phyloP scores from a whole-genome alignment of 495 filamentous ascomycete species.

The Coniosporium apollinis region DNA sequence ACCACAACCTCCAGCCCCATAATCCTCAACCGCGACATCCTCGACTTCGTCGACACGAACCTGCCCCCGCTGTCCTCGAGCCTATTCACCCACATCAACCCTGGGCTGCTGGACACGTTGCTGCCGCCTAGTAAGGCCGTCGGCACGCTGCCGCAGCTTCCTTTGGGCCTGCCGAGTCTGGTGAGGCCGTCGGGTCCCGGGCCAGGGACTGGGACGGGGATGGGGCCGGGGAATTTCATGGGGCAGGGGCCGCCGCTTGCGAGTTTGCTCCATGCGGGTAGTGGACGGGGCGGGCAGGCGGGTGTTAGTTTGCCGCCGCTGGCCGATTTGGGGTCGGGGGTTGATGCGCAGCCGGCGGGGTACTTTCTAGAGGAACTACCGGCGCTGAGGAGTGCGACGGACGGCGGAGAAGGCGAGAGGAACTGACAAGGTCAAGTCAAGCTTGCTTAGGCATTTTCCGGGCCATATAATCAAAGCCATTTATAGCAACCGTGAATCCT shows the following conservation, averaged over 20 bases:
- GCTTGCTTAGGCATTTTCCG: too few relatives aligned
- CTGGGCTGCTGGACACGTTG: background rate
- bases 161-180: background rate
- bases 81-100: background rate
- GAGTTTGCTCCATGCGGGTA: background rate
- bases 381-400: too few relatives aligned
- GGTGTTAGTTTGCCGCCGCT: too few relatives aligned
- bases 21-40: slow-evolving; percentile 19
- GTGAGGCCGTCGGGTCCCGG: background rate
- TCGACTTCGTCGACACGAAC: slow-evolving; percentile 15
- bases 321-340: too few relatives aligned
- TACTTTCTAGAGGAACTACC: too few relatives aligned
- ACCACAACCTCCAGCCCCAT: slow-evolving; percentile 13
- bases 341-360: too few relatives aligned
- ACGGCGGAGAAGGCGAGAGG: too few relatives aligned
- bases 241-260: background rate
- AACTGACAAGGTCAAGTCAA: too few relatives aligned
- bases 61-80: background rate
- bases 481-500: background rate
- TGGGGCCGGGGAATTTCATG: too few relatives aligned
- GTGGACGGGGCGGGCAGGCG: too few relatives aligned
- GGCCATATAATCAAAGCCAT: too few relatives aligned
- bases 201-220: too few relatives aligned
- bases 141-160: background rate
- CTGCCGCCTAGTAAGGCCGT: background rate